These are phyloP conservation scores for Termitomyces sp. DNA, from an alignment of 768 basidiomycete genomes.

Conservation along the genomic window DNA sequence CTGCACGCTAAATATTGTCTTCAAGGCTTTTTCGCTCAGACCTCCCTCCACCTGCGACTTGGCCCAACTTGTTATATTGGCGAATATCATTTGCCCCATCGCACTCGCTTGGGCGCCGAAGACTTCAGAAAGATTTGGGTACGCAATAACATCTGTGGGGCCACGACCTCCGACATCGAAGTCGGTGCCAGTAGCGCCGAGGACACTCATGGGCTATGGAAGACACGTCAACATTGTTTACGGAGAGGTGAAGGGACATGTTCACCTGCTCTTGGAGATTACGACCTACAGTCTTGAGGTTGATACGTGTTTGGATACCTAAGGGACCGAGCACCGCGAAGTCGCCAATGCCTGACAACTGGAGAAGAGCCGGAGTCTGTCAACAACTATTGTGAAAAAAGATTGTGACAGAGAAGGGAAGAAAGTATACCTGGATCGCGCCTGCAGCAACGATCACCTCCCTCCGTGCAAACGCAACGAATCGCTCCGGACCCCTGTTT, in stretches of 20 bases:
- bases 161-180: slow-evolving; percentile 37
- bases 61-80: slow-evolving; percentile 37
- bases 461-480: slow-evolving; percentile 33
- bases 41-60: slow-evolving; percentile 34
- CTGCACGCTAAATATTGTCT: slow-evolving; percentile 38
- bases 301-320: slow-evolving; percentile 41
- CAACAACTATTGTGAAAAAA: neutral
- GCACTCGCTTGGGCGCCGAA: slow-evolving; percentile 28
- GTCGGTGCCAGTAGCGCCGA: slow-evolving; percentile 33
- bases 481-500: slow-evolving; percentile 27
- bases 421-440: slow-evolving; percentile 30
- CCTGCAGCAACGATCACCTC: slow-evolving; percentile 54
- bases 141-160: slow-evolving; percentile 44
- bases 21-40: slow-evolving; percentile 31
- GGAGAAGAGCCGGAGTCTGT: slow-evolving; percentile 40
- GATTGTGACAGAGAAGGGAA: neutral
- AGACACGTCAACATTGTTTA: neutral
- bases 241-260: neutral
- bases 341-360: slow-evolving; percentile 55
- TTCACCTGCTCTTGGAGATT: slow-evolving; percentile 54
- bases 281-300: slow-evolving; percentile 45
- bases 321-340: slow-evolving; percentile 34
- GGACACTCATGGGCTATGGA: slow-evolving; percentile 31
- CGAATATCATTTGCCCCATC: slow-evolving; percentile 28
- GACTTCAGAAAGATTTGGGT: slow-evolving; percentile 43